A percentile compares a stretch with the other conserved stretches of the same genome.
phyloP scores from a whole-genome alignment of 331 rosid genomes.

The Malus hybrid region DNA sequence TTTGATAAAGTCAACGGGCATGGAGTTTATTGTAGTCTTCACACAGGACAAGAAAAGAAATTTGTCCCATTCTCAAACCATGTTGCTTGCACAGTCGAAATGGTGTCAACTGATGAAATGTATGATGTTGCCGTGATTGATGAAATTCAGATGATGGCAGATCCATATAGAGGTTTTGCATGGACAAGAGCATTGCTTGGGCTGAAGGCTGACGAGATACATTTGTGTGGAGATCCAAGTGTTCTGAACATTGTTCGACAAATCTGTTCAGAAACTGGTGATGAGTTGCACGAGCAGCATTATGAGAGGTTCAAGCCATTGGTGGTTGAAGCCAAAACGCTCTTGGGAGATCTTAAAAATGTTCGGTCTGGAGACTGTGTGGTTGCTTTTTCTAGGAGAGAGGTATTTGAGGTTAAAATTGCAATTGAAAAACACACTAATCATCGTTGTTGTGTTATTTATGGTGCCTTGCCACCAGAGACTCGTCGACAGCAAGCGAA shows the following conservation, averaged over 20 bases:
- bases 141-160: conserved; percentile 89
- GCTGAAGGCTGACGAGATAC: conserved; percentile 90
- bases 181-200: conserved; percentile 95
- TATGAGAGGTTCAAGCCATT: conserved; percentile 87
- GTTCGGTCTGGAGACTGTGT: conserved; percentile 91
- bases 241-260: conserved; percentile 60
- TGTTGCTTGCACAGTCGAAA: conserved; percentile 80
- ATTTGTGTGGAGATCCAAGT: conserved; percentile 69
- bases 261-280: conserved; percentile 71
- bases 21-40: conserved; percentile 79
- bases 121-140: conserved; percentile 83
- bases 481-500: conserved; percentile 84
- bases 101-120: conserved; percentile 75
- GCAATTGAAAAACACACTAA: conserved; percentile 75
- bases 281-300: conserved; percentile 61
- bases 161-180: conserved; percentile 59
- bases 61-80: conserved; percentile 70
- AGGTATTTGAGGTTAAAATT: conserved; percentile 81
- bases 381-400: conserved; percentile 95
- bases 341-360: conserved; percentile 65
- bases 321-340: conserved; percentile 89
- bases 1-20: conserved; percentile 83
- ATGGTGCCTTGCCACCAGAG: conserved; percentile 90
- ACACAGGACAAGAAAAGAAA: conserved; percentile 86
- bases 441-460: conserved; percentile 77